Evolutionary conservation across 768 basidiomycete genomes (phyloP), one percentile per base, ranked within the genome.

Genomic region (Pisolithus tinctorius): DNA sequence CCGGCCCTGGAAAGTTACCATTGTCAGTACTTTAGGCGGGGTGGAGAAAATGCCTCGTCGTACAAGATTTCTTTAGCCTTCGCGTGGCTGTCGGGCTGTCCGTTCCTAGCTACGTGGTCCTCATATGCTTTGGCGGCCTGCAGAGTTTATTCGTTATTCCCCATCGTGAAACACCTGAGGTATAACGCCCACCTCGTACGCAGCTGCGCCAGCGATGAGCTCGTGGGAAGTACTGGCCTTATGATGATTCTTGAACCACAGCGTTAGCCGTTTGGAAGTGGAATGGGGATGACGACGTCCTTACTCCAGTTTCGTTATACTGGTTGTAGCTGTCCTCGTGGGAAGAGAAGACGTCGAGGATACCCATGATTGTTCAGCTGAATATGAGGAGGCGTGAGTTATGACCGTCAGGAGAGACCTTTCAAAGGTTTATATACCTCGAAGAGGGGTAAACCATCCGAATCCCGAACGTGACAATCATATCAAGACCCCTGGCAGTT

Each of bases 101-200:
- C 54, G 7, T 54, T 40, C 25, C 0, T 11, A 4, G 39, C 54
- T 17, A 38, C 27, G 41, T 55, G 52, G n/a, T 53, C n/a, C 38
- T 55, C 52, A 17, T 53, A 55, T 17, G 54, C 54, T 26, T 48
- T 53, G n/a, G 54, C 54, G 13, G 54, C 54, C 54, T 55, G 13
- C 25, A 10, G 14, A 30, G 17, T 4, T 31, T 20, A 17, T 5
- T 47, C 4, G 20, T 47, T 11, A 11, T 45, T n/a, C 17, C 31
- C 17, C 6, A 17, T n/a, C 45, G 44, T 40, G 36, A 4, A 23
- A 31, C 29, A 41, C n/a, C 14, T 20, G 6, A 20, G 27, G 29
- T 1, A 13, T 26, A 31, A 17, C 7, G 14, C 47, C 39, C 39
- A 55, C 54, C 29, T 53, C 54, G 46, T 54, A 55, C 7, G 54